These are phyloP conservation scores for Spergularia azorica DNA, from an alignment of 179 eudicot genomes.

Conservation along the genomic window DNA sequence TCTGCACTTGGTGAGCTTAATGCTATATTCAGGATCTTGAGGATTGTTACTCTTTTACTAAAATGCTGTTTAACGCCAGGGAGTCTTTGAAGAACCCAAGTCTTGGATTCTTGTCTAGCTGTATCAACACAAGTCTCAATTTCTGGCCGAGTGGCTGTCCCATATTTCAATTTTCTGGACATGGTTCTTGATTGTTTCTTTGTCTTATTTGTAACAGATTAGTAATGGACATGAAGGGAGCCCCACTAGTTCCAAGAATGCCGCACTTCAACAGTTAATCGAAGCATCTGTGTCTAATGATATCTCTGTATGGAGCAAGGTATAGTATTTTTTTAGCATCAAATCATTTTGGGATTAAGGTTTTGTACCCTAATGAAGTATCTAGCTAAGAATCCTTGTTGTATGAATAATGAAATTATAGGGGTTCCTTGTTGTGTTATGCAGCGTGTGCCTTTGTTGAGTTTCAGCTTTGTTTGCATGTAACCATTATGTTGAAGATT, in stretches of 20 bases:
- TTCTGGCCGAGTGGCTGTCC: background rate
- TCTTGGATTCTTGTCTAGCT: background rate
- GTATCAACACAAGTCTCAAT: background rate
- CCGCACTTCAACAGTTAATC: constrained; percentile 74
- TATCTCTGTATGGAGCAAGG: constrained; percentile 87
- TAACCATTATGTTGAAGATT: too few species aligned
- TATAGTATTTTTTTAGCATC: constrained; percentile 20
- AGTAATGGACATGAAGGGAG: constrained; percentile 69
- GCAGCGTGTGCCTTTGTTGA: too few species aligned
- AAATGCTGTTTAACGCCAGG: background rate
- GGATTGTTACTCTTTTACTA: background rate
- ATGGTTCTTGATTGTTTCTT: constrained; percentile 16
- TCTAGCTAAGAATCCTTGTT: too few species aligned
- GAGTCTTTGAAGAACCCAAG: background rate
- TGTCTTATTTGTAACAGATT: constrained; percentile 44
- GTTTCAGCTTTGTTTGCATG: too few species aligned
- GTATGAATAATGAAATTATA: too few species aligned
- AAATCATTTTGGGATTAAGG: too few species aligned
- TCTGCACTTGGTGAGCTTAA: constrained; percentile 71
- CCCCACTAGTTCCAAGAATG: constrained; percentile 50
- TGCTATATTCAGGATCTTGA: constrained; percentile 2
- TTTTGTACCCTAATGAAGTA: too few species aligned
- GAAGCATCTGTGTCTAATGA: constrained; percentile 80
- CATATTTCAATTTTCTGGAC: background rate
- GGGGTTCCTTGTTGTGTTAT: too few species aligned